Evolutionary conservation across 352 stramenopile genomes (phyloP), one percentile per base, ranked within the genome.

Genomic region (Pythium biforme): DNA sequence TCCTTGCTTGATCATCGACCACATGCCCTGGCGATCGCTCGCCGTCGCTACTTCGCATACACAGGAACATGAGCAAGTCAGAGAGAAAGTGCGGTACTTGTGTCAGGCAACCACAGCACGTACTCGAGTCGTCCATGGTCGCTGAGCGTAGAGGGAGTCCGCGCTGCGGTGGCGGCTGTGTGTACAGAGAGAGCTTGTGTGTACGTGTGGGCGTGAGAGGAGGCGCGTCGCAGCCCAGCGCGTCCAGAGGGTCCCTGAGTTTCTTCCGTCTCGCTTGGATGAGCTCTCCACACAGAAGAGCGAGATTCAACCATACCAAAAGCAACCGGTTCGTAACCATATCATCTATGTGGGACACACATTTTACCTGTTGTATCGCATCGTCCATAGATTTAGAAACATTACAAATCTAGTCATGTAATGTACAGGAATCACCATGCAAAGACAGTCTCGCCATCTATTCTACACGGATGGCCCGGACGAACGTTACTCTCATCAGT

Each of bases 1-100:
- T 11, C 81, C 83, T 55, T 91, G 77, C 52, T 90, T 92, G 66
- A 92, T 81, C 73, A 88, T 88, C 14, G 79, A 70, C 83, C 83
- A 92, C 73, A 94, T 82, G 55, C 86, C 72, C n/a, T 81, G 78
- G n/a, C 75, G 75, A 26, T 89, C 77, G 40, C 66, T 64, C 22
- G 65, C 65, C 1, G 65, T 65, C 15, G 65, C 65, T 72, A 50
- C 19, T 56, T 33, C 23, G n/a, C 29, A 17, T 37, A 20, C 8
- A 53, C 12, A 60, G 3, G 11, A 14, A 15, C 31, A 34, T 34
- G 5, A 34, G 37, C 17, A 4, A 4, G 37, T 19, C 37, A 19
- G 37, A 41, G 3, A 41, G 15, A 5, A 17, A 10, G 9, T 5
- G 3, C 8, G 5, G 12, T 4, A 41, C 2, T 19, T 19, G 9